These are phyloP conservation scores for Platanthera guangdongensis DNA, from an alignment of 106 monocot genomes.

Conservation along the genomic window DNA sequence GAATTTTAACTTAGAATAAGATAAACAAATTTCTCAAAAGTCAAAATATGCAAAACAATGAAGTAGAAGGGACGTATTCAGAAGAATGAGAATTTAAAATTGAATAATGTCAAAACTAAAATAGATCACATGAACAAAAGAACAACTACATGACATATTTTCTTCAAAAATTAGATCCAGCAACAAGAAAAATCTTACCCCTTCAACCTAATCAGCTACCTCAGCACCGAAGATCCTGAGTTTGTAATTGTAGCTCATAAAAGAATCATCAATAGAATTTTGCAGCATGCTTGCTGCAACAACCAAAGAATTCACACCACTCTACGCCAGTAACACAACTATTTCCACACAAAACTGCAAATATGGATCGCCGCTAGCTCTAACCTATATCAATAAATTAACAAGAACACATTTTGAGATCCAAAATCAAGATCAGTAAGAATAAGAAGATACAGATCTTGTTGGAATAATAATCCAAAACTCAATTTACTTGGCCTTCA, in stretches of 20 bases:
- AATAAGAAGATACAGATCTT: too few relatives aligned
- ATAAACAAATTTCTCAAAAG: too few relatives aligned
- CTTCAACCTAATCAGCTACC: slow-evolving; percentile 81
- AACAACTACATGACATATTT: too few relatives aligned
- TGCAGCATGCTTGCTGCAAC: slow-evolving; percentile 90
- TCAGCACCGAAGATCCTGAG: slow-evolving; percentile 51
- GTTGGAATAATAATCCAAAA: not conserved
- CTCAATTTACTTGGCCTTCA: slow-evolving; percentile 65
- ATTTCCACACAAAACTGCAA: slow-evolving; percentile 95
- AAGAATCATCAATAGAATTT: slow-evolving; percentile 88
- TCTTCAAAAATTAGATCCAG: too few relatives aligned
- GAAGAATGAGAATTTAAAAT: too few relatives aligned
- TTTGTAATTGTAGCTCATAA: slow-evolving; percentile 58
- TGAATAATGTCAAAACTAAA: too few relatives aligned
- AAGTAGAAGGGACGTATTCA: too few relatives aligned
- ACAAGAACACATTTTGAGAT: not conserved
- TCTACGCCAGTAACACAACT: slow-evolving; percentile 50
- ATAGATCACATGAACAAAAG: too few relatives aligned
- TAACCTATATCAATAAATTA: slow-evolving; percentile 32
- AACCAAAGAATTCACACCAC: slow-evolving; percentile 72
- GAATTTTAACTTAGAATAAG: too few relatives aligned
- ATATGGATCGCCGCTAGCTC: slow-evolving; percentile 80
- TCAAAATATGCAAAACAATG: too few relatives aligned
- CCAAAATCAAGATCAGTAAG: not conserved
- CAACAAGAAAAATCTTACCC: slow-evolving; percentile 32